Base-by-base conservation (phyloP, 1,284 basidiomycete species). In the Porogramme epimiltina region DNA sequence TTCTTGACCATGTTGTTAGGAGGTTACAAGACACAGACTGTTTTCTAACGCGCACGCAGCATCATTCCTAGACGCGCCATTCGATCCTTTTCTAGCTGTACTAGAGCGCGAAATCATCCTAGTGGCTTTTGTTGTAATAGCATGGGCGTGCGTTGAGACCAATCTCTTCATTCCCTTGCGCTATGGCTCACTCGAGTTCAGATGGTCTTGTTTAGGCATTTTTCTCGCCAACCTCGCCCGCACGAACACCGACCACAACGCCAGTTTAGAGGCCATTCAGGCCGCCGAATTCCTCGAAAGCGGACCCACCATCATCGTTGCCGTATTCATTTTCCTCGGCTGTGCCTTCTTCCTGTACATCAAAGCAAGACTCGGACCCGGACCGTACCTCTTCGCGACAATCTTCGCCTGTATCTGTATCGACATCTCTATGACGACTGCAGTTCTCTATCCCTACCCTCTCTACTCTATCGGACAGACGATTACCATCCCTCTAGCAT, bases 21-120 rank as follows among this genome's bases (percentile, higher is more conserved):
- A 13, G 6, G 28, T 8, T 31, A 6, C 6, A 31, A 31, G 8
- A 31, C 28, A 31, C 28, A 31, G 28, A 31, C 28, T 34, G 39
- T 15, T 37, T 15, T 15, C 24, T 39, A 38, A 41, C 4, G 45
- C 8, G 0, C 4, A 3, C 28, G 3, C 52, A 88, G 87, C 79
- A 1, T 73, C 82, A 0, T 81, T 89, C 58, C 64, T 92, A 10
- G 85, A 85, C 13, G 86, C 89, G 0, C 87, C 89, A 0, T 73
- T 67, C 37, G 85, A 86, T 44, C 86, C 88, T 0, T 85, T 91
- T 54, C 73, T 87, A 11, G 75, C 78, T 3, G 82, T 88, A 2
- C 63, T 90, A 19, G 89, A 92, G 62, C 81, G 87, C 5, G 89
- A 91, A 60, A 54, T 82, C 15, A 72, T 82, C n/a, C 81, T 86